Base-by-base conservation (phyloP, 345 rosid genomes). In the Turritis glabra region DNA sequence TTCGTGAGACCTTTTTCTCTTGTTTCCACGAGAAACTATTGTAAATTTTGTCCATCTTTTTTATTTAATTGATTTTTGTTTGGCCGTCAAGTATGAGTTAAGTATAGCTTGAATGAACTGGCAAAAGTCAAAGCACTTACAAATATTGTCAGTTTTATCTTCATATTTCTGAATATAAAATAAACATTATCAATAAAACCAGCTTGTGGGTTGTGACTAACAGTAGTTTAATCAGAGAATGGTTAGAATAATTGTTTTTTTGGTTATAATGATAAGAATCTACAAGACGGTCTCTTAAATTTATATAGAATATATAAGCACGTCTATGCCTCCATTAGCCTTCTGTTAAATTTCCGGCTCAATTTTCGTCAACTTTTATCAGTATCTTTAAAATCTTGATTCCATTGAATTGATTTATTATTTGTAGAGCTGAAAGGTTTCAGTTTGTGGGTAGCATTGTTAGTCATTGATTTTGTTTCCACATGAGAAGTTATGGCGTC, bases 401-500 rank as follows among this genome's bases (percentile, higher is more conserved):
- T 48, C 14, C 13, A 27, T 54, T n/a, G n/a, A n/a, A n/a, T n/a
- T n/a, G n/a, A n/a, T n/a, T n/a, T n/a, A n/a, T n/a, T n/a, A 25
- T 15, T 22, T 22, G 43, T 41, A n/a, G 10, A 17, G 26, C 38
- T 44, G 10, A 46, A 13, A 25, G 5, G 17, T 5, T 48, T 67
- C 3, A 26, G 17, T 23, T 37, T 60, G 7, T 60, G 43, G 73
- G 9, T 23, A 54, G 41, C 63, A 41, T 19, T 35, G 50, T 50
- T 21, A 40, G 50, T 13, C 65, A 30, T 44, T 41, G 64, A n/a
- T 64, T 54, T 64, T 61, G 63, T 15, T 50, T 48, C 62, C 76
- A 72, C 41, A 51, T 72, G 69, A 71, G 48, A 71, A 59, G 59
- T 27, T 59, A 75, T 75, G 79, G 69, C 79, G 5, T 75, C 69